phyloP scores from a whole-genome alignment of 768 basidiomycete genomes.

The Suillus variegatus region DNA sequence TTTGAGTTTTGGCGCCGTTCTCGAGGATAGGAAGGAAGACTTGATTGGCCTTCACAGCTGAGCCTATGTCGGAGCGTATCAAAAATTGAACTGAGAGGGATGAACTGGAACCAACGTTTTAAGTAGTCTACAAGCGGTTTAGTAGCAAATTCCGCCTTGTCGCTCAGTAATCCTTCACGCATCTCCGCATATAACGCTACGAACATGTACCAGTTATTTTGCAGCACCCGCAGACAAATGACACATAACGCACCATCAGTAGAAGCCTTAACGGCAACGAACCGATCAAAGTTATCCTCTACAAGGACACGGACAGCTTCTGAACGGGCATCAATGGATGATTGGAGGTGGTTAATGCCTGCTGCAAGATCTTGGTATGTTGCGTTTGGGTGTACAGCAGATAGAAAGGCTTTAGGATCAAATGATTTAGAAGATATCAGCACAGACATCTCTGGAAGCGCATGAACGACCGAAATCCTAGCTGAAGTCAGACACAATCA shows the following conservation, averaged over 20 bases:
- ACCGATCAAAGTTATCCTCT: constrained; percentile 97
- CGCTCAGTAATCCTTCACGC: constrained; percentile 82
- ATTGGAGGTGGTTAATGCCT: constrained; percentile 72
- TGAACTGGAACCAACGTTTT: constrained; percentile 59
- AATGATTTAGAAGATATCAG: constrained; percentile 92
- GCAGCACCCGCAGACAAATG: constrained; percentile 6
- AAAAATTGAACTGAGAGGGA: not conserved
- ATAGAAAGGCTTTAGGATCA: constrained; percentile 92
- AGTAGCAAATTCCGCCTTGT: constrained; percentile 79
- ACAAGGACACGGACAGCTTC: constrained; percentile 95
- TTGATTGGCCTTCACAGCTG: constrained; percentile 91
- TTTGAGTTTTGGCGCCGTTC: constrained; percentile 92
- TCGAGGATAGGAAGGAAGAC: constrained; percentile 96
- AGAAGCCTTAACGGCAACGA: constrained; percentile 95
- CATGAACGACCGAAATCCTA: constrained; percentile 14
- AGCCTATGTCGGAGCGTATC: constrained; percentile 49
- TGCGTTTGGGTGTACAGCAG: constrained; percentile 90
- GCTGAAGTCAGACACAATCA: constrained; percentile 19
- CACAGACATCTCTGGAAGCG: constrained; percentile 66
- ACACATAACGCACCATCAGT: constrained; percentile 72
- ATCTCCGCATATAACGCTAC: constrained; percentile 89
- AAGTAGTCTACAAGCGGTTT: constrained; percentile 80
- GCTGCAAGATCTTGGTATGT: constrained; percentile 87
- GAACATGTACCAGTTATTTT: not conserved
- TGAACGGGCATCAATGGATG: constrained; percentile 86